Conservation (phyloP, 257 asterid genomes). For the Schizonepeta tenuifolia region DNA sequence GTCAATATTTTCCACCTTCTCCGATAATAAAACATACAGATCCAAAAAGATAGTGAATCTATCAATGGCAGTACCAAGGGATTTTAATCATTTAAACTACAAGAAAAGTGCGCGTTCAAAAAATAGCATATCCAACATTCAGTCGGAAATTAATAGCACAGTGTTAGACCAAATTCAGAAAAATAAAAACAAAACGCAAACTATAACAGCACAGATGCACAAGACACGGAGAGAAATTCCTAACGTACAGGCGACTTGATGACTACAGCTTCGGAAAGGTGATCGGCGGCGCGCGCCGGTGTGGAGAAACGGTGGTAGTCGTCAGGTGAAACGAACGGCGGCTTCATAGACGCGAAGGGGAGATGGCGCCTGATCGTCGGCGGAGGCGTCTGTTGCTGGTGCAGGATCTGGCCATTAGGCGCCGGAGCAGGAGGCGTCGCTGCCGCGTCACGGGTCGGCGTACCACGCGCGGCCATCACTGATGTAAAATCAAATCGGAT, state of each 20-base stretch:
- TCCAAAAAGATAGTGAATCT: constrained; percentile 18
- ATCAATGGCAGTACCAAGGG: constrained; percentile 1
- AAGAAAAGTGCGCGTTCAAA: constrained; percentile 22
- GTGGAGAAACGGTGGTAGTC: constrained; percentile 80
- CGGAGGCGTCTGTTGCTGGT: constrained; percentile 50
- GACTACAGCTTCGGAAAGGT: constrained; percentile 61
- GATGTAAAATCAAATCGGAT: constrained; percentile 11
- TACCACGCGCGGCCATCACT: constrained; percentile 56
- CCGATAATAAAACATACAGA: constrained; percentile 20
- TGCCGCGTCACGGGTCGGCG: constrained; percentile 56
- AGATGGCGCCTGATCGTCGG: constrained; percentile 68
- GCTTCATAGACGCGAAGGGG: constrained; percentile 80
- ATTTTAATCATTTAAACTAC: neutral
- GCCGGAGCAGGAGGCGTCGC: constrained; percentile 44
- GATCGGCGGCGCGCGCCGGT: constrained; percentile 60
- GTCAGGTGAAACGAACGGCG: constrained; percentile 66
- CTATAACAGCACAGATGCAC: neutral
- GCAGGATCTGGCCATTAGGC: constrained; percentile 46
- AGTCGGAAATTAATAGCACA: constrained; percentile 32
- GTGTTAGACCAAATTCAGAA: constrained; percentile 16
- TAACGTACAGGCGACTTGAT: constrained; percentile 77
- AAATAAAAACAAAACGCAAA: constrained; percentile 1
- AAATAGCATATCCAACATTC: constrained; percentile 29
- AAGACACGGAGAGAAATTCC: neutral
- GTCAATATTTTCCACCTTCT: constrained; percentile 2